phyloP scores from a whole-genome alignment of 2,329 filamentous ascomycete species.

The Verticillium nonalfalfae region DNA sequence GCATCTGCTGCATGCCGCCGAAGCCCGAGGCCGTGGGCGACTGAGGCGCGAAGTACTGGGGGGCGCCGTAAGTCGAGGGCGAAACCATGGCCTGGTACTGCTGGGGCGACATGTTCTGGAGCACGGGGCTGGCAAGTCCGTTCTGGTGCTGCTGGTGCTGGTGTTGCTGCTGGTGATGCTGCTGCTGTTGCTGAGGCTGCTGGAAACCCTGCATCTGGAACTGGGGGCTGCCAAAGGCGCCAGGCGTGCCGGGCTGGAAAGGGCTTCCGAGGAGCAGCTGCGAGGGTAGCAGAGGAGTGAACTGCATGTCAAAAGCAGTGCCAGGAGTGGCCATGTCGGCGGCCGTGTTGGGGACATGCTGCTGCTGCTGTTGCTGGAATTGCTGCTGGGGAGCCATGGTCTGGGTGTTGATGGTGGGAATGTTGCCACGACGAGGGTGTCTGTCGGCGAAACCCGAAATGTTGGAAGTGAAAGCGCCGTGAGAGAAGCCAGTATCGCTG shows the following conservation, averaged over 20 bases:
- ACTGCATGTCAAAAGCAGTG: constrained; percentile 95
- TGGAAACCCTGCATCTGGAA: constrained; percentile 82
- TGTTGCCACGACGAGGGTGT: constrained; percentile 76
- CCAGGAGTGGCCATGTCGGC: constrained; percentile 80
- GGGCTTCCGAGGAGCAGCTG: constrained; percentile 92
- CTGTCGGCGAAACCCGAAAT: constrained; percentile 79
- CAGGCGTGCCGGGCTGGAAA: constrained; percentile 91
- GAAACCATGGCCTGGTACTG: constrained; percentile 82
- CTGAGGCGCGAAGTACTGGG: constrained; percentile 79
- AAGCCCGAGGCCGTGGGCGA: constrained; percentile 72
- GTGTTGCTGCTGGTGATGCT: constrained; percentile 48
- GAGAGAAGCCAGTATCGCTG: constrained; percentile 84
- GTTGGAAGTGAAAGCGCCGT: constrained; percentile 87
- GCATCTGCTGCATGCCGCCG: constrained; percentile 48
- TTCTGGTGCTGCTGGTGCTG: constrained; percentile 45
- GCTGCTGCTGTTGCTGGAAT: constrained; percentile 16
- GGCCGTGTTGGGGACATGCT: constrained; percentile 39
- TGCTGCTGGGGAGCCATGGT: constrained; percentile 21
- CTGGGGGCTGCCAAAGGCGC: constrained; percentile 82
- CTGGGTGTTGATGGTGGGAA: constrained; percentile 84
- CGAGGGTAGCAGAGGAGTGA: constrained; percentile 90
- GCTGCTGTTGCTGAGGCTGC: constrained; percentile 43
- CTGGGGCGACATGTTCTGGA: constrained; percentile 72
- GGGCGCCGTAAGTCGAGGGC: constrained; percentile 73
- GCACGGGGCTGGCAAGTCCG: constrained; percentile 67